Evolutionary conservation across 2,329 filamentous ascomycete genomes (phyloP).

Genomic region (Pezicula neosporulosa): DNA sequence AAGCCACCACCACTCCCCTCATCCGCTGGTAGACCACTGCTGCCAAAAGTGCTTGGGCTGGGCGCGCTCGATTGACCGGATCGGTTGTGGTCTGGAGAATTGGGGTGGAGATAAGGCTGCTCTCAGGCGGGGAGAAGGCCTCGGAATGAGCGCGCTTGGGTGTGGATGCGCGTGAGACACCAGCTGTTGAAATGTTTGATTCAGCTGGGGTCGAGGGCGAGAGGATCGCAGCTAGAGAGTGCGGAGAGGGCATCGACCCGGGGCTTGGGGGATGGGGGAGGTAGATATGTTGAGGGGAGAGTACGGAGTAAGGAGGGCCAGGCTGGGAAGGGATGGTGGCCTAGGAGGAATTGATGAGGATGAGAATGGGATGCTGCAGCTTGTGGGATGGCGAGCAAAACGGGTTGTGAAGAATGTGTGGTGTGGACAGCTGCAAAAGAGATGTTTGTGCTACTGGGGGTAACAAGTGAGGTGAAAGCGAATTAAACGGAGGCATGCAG

Average conservation of each 20-base stretch:
- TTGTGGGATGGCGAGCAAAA: background rate
- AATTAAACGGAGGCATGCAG: too few relatives aligned
- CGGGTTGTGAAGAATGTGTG: background rate
- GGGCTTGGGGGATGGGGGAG: constrained; percentile 2
- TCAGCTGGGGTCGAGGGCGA: constrained; percentile 26
- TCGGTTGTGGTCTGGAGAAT: constrained; percentile 23
- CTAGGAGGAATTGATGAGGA: background rate
- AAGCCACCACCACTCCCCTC: constrained; percentile 20
- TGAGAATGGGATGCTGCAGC: background rate
- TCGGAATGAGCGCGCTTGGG: constrained; percentile 30
- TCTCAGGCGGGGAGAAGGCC: constrained; percentile 25
- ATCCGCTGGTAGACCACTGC: constrained; percentile 11
- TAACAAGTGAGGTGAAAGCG: background rate
- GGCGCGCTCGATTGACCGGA: constrained; percentile 17
- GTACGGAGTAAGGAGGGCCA: background rate
- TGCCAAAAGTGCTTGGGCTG: constrained; percentile 16
- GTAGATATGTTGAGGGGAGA: background rate
- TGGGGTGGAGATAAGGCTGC: constrained; percentile 23
- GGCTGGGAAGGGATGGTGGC: too few relatives aligned
- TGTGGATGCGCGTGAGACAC: constrained; percentile 22
- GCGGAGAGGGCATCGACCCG: constrained; percentile 30
- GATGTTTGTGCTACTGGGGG: background rate
- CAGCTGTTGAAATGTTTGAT: constrained; percentile 10
- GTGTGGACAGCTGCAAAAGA: background rate
- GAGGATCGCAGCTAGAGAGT: constrained; percentile 31